Base-by-base conservation (phyloP, 768 basidiomycete genomes). In the Leccinum boreale region DNA sequence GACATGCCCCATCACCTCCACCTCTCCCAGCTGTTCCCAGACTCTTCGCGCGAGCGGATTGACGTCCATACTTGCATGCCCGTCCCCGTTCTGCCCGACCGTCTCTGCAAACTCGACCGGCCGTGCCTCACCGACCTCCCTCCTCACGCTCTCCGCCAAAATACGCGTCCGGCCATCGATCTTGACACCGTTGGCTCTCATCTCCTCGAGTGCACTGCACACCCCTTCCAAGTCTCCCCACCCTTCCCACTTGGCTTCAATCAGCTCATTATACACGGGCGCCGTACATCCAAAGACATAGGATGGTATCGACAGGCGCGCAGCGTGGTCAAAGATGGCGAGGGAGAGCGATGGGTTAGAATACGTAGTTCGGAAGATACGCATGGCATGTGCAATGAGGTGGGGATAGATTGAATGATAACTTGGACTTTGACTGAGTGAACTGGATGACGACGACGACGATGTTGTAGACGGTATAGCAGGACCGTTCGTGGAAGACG, bases 261-360 rank as follows among this genome's bases (percentile, higher is more conserved):
- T 82, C 19, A 94, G 79, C 68, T 96, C 92, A 71, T 94, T 93
- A 73, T 96, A 97, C 1, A 87, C 89, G 10, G 80, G 80, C 0
- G 94, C 90, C 10, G 91, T 89, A 72, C 95, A 98, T 3, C 94
- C 95, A 65, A 87, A 87, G 29, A 95, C 87, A 70, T 92, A 98
- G 5, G 89, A 92, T 4, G 86, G 79, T 50, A 88, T 82, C 1
- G 90, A 92, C 4, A 86, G 81, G 42, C 81, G 80, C 42, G 86
- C 83, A 0, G 92, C 90, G 69, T 94, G 81, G 51, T 87, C 78
- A 75, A 97, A 98, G 24, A 96, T 80, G 19, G 87, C 79, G 17
- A 98, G 80, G 1, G 94, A 86, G 26, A 93, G 79, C 65, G 92
- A 81, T 1, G 94, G 93, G 58, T 94, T 86, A 17, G 72, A 72